Conservation (phyloP, 495 filamentous ascomycete species). For the Cercophora scortea region DNA sequence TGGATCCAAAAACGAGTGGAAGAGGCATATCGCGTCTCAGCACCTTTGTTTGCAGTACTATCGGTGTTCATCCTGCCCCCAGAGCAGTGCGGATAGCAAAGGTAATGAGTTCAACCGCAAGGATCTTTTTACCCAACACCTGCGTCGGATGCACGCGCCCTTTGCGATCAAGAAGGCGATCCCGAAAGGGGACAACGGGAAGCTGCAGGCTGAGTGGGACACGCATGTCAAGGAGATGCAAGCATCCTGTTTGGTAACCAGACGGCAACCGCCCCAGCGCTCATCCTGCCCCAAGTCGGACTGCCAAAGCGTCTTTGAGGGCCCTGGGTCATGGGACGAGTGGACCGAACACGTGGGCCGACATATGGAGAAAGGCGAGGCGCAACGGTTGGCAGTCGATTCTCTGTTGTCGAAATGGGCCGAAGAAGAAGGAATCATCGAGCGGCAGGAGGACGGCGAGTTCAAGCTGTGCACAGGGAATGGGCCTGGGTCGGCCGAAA, state of each 20-base stretch:
- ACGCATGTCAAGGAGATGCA: slow-evolving; percentile 52
- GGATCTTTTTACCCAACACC: slow-evolving; percentile 89
- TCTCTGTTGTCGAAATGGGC: slow-evolving; percentile 47
- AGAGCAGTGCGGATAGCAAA: slow-evolving; percentile 51
- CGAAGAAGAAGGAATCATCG: slow-evolving; percentile 49
- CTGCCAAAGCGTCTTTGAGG: slow-evolving; percentile 61
- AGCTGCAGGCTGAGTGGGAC: slow-evolving; percentile 48
- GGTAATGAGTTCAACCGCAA: slow-evolving; percentile 75
- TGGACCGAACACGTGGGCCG: slow-evolving; percentile 89
- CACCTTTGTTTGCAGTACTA: slow-evolving; percentile 82
- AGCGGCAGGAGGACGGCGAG: slow-evolving; percentile 39
- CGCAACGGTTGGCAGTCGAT: slow-evolving; percentile 42
- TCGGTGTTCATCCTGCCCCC: slow-evolving; percentile 66
- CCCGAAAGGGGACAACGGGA: slow-evolving; percentile 40
- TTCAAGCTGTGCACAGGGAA: slow-evolving; percentile 37
- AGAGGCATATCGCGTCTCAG: slow-evolving; percentile 83
- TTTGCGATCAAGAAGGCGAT: slow-evolving; percentile 41
- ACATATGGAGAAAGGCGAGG: slow-evolving; percentile 68
- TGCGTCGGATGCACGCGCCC: slow-evolving; percentile 83
- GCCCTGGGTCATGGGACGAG: slow-evolving; percentile 70
- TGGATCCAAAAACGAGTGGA: slow-evolving; percentile 89
- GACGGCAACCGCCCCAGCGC: slow-evolving; percentile 57
- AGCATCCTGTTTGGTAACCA: slow-evolving; percentile 58
- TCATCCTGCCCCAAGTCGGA: slow-evolving; percentile 63
- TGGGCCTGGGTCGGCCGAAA: slow-evolving; percentile 12